Evolutionary conservation across 2,329 filamentous ascomycete genomes (phyloP).

Genomic region (Atkinsonella hypoxylon): DNA sequence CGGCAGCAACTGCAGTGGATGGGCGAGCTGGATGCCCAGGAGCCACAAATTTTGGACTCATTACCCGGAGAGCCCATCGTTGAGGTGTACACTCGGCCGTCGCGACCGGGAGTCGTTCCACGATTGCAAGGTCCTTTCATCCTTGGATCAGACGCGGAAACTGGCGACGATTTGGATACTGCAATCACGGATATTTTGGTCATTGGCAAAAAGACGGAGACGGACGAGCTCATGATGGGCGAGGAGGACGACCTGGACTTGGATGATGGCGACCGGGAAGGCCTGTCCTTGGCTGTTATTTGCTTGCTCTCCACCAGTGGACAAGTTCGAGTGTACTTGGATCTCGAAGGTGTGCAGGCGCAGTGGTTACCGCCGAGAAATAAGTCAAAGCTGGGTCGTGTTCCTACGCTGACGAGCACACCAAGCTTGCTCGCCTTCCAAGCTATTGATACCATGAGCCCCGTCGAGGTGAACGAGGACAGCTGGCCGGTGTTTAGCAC

Average conservation of each 20-base stretch:
- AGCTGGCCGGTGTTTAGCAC: constrained; percentile 52
- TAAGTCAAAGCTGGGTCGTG: constrained; percentile 33
- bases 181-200: constrained; percentile 50
- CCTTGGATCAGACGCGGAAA: constrained; percentile 40
- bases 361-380: constrained; percentile 50
- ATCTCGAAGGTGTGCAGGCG: constrained; percentile 50
- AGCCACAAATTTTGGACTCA: constrained; percentile 42
- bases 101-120: constrained; percentile 44
- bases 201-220: constrained; percentile 50
- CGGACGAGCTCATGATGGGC: constrained; percentile 48
- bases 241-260: constrained; percentile 50
- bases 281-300: constrained; percentile 46
- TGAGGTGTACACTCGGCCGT: constrained; percentile 46
- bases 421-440: constrained; percentile 49
- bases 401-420: constrained; percentile 24
- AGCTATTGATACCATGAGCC: constrained; percentile 46
- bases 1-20: constrained; percentile 59
- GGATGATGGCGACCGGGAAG: constrained; percentile 44
- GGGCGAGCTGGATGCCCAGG: constrained; percentile 51
- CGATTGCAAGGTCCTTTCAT: constrained; percentile 52
- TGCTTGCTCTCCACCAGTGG: constrained; percentile 50
- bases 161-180: constrained; percentile 44
- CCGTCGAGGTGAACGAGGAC: constrained; percentile 40
- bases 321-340: constrained; percentile 48
- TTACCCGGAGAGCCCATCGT: constrained; percentile 33